Evolutionary conservation across 2,329 filamentous ascomycete genomes (phyloP).

Genomic region (Plectosphaerella sp.): DNA sequence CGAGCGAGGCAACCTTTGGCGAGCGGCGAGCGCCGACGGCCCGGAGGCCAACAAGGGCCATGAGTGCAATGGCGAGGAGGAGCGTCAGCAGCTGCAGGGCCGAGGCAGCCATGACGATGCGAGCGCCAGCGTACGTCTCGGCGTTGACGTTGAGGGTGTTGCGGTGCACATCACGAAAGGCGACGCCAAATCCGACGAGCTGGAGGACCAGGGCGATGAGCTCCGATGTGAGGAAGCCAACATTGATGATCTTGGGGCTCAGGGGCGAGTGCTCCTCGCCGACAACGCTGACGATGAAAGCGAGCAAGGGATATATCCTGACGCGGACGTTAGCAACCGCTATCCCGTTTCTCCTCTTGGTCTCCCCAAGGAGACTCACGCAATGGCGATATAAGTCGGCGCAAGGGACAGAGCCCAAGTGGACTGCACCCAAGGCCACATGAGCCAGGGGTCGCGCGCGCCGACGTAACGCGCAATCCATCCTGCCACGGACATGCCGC

Average conservation of each 20-base stretch:
- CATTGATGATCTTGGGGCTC: slow-evolving; percentile 14
- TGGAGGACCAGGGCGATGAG: slow-evolving; percentile 19
- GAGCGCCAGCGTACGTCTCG: slow-evolving; percentile 12
- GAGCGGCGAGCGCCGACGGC: slow-evolving; percentile 15
- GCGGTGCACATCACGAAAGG: slow-evolving; percentile 15
- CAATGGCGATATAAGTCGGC: slow-evolving; percentile 18
- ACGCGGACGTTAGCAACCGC: not conserved
- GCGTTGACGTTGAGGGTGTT: not conserved
- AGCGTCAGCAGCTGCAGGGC: slow-evolving; percentile 19
- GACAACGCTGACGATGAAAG: slow-evolving; percentile 17
- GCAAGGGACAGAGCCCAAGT: slow-evolving; percentile 19
- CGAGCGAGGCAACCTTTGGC: slow-evolving; percentile 21
- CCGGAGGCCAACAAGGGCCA: slow-evolving; percentile 15
- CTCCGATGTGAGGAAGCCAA: slow-evolving; percentile 20
- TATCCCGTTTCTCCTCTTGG: not conserved
- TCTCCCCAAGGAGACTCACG: not conserved
- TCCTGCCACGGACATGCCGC: slow-evolving; percentile 18
- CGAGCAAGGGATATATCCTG: slow-evolving; percentile 22
- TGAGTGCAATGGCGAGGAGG: slow-evolving; percentile 15
- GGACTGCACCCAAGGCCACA: slow-evolving; percentile 15
- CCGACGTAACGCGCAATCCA: slow-evolving; percentile 16
- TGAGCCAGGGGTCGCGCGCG: slow-evolving; percentile 17
- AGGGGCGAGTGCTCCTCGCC: slow-evolving; percentile 23
- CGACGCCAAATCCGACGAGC: slow-evolving; percentile 18
- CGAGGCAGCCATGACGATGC: slow-evolving; percentile 18